Evolutionary conservation across 257 asterid species (phyloP).

Genomic region (Salvia hispanica): DNA sequence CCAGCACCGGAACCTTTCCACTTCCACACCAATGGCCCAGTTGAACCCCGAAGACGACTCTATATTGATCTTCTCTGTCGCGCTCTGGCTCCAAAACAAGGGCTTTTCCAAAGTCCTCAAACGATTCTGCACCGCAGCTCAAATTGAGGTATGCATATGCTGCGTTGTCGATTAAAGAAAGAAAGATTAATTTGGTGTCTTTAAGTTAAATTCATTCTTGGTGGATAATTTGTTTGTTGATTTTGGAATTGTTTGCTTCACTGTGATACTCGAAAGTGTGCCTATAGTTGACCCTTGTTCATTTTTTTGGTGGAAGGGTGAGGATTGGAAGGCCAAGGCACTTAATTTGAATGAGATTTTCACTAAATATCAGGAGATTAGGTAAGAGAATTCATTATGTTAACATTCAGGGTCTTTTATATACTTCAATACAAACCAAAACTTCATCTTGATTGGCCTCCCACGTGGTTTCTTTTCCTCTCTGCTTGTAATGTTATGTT

Average conservation of each 20-base stretch:
- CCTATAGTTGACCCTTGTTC: conserved; percentile 15
- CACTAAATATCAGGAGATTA: conserved; percentile 47
- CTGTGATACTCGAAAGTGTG: background rate
- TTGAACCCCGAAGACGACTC: conserved; percentile 47
- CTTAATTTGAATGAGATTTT: conserved; percentile 62
- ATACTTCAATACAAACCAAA: background rate
- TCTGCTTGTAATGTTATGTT: background rate
- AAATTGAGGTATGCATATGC: conserved; percentile 42
- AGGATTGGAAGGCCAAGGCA: conserved; percentile 63
- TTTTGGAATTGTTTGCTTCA: background rate
- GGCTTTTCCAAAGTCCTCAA: conserved; percentile 56
- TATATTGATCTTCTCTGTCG: conserved; percentile 41
- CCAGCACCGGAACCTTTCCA: conserved; percentile 39
- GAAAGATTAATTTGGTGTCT: background rate
- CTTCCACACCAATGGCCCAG: conserved; percentile 33
- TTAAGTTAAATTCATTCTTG: conserved; percentile 10
- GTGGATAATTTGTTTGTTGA: conserved; percentile 11
- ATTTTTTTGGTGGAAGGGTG: conserved; percentile 49
- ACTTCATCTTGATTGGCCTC: background rate
- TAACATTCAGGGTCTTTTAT: background rate
- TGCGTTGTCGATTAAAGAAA: background rate
- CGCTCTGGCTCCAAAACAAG: conserved; percentile 50
- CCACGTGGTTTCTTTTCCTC: background rate
- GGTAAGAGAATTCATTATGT: conserved; percentile 42
- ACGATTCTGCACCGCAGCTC: conserved; percentile 51